phyloP scores from a whole-genome alignment of 805 yeast species.

The Cyberlindnera euphorbiae region DNA sequence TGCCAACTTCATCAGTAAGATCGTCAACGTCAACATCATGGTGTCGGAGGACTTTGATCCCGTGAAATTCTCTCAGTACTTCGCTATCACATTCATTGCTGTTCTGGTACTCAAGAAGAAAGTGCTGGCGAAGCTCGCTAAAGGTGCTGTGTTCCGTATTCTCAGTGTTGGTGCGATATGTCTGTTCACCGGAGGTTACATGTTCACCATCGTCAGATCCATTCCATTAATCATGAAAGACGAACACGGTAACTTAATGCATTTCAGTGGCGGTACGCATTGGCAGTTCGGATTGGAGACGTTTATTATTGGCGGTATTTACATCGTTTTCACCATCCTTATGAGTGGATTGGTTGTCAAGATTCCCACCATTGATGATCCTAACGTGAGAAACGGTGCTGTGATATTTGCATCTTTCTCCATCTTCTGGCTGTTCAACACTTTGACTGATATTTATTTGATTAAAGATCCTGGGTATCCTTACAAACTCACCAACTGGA shows the following conservation, averaged over 20 bases:
- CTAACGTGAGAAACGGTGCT: constrained; percentile 5
- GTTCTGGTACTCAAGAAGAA: constrained; percentile 48
- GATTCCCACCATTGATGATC: constrained; percentile 28
- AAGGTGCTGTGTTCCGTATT: constrained; percentile 25
- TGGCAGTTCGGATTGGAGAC: constrained; percentile 73
- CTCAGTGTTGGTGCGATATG: constrained; percentile 38
- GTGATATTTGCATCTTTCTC: constrained; percentile 11
- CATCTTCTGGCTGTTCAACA: constrained; percentile 19
- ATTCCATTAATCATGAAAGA: constrained; percentile 59
- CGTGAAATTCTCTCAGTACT: constrained; percentile 40
- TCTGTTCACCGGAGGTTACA: constrained; percentile 55
- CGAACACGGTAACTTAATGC: constrained; percentile 46
- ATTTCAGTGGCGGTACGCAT: constrained; percentile 57
- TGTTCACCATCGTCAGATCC: constrained; percentile 54
- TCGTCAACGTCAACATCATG: constrained; percentile 39
- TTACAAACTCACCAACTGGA: constrained; percentile 12
- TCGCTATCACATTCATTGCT: constrained; percentile 37
- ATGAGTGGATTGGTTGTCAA: constrained; percentile 36
- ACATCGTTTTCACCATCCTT: constrained; percentile 40
- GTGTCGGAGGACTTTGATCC: constrained; percentile 41
- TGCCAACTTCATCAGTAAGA: constrained; percentile 48
- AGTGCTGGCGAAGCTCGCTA: constrained; percentile 30
- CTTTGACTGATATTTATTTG: constrained; percentile 17
- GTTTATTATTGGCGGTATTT: constrained; percentile 45
- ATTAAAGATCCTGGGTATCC: constrained; percentile 20